Conservation (phyloP, 1,284 basidiomycete species). For the Ceratobasidium theobromae region DNA sequence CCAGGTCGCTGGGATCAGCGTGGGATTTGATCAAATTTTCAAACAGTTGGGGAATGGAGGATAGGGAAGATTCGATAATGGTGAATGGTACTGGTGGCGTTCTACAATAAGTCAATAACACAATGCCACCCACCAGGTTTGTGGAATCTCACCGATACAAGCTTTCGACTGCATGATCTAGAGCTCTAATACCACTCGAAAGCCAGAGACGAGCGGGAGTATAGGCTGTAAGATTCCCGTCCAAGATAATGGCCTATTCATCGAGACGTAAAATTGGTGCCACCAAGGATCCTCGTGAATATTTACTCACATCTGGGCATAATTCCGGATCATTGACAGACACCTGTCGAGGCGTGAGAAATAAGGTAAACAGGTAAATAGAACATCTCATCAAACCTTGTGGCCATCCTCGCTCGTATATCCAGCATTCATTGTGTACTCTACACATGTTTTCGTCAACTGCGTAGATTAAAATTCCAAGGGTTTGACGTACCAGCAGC, state of each 20-base stretch:
- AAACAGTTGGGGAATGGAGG: slow-evolving; percentile 63
- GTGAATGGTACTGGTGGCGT: slow-evolving; percentile 35
- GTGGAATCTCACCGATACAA: slow-evolving; percentile 45
- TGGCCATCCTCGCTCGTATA: slow-evolving; percentile 71
- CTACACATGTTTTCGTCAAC: neutral
- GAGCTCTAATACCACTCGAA: slow-evolving; percentile 71
- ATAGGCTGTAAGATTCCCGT: slow-evolving; percentile 69
- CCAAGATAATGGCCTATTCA: slow-evolving; percentile 62
- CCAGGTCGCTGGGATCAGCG: slow-evolving; percentile 57
- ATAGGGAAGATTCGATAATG: slow-evolving; percentile 36
- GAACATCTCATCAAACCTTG: slow-evolving; percentile 49
- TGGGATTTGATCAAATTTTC: slow-evolving; percentile 68
- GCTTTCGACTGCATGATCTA: slow-evolving; percentile 74
- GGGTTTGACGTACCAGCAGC: slow-evolving; percentile 51
- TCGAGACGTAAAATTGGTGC: neutral
- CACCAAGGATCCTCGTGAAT: neutral
- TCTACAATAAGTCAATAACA: neutral
- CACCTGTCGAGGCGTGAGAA: neutral
- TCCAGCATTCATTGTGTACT: slow-evolving; percentile 58
- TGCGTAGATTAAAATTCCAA: neutral
- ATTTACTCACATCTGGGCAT: slow-evolving; percentile 52
- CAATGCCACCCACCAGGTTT: neutral
- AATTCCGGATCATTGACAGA: slow-evolving; percentile 56
- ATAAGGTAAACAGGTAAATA: neutral
- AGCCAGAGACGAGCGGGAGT: slow-evolving; percentile 80